Evolutionary conservation across 179 eudicot species (phyloP).

Genomic region (Beta macrorhiza): DNA sequence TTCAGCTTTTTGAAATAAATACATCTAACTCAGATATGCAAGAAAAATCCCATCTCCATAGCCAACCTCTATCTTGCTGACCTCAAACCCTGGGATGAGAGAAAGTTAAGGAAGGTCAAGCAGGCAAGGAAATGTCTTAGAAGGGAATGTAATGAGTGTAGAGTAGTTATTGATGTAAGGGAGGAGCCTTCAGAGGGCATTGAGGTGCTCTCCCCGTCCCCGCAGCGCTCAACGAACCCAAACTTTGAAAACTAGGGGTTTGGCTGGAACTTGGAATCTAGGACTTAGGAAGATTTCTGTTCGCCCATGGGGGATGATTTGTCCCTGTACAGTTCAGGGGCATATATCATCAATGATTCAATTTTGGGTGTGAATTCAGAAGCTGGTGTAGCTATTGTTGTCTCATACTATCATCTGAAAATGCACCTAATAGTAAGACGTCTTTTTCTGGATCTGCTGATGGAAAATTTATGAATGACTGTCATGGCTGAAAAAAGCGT

Average conservation of each 20-base stretch:
- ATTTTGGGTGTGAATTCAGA: background rate
- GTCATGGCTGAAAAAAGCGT: too few relatives aligned
- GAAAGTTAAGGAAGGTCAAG: background rate
- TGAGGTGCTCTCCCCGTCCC: background rate
- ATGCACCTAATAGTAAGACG: too few relatives aligned
- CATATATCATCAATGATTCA: background rate
- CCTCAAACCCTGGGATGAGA: background rate
- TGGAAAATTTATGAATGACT: too few relatives aligned
- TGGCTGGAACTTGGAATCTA: background rate
- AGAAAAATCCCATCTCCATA: background rate
- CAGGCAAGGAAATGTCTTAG: background rate
- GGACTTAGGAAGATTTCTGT: background rate
- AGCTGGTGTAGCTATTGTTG: background rate
- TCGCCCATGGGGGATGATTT: background rate
- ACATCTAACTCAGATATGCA: background rate
- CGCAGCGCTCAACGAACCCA: background rate
- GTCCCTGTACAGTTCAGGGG: background rate
- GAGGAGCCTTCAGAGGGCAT: background rate
- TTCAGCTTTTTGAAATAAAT: background rate
- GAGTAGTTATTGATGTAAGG: background rate
- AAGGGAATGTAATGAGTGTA: slow-evolving; percentile 1
- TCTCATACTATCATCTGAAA: too few relatives aligned
- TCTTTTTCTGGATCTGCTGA: too few relatives aligned
- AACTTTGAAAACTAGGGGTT: background rate
- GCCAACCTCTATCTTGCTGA: background rate